Evolutionary conservation across 2,329 filamentous ascomycete genomes (phyloP), one percentile per base, ranked within the genome.

Genomic region (Arthroderma uncinatum): DNA sequence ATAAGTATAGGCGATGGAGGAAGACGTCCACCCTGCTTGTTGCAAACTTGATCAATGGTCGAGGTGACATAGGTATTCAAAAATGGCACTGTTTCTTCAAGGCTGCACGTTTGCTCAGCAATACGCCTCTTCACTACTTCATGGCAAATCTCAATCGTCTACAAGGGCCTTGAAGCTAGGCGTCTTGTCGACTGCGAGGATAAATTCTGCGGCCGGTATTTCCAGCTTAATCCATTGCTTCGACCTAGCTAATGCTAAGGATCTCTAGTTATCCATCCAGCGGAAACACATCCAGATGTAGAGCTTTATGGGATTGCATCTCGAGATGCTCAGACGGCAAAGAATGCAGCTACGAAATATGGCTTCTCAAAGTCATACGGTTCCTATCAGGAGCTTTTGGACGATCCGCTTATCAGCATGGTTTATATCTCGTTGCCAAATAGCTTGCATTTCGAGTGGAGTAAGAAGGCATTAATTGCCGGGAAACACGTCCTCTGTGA

Each of bases 271-370:
- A 62, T 82, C 39, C 64, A 63, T 9, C 79, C 80, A 0, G 78
- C 79, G 14, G 74, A 71, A 60, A 74, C 71, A 2, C 80, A 83
- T 63, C 72, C 79, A 0, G 77, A 80, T 42, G 76, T 82, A 5
- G 68, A 81, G 9, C 61, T 83, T 10, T 71, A 77, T 23, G 77
- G 73, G 4, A 74, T 83, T 7, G 79, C 80, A 1, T 78, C 79
- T 1, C 73, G 79, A 1, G 74, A 80, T 64, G 64, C 63, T 21
- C 64, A 65, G 4, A 76, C 69, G 55, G 81, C 80, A 0, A 65
- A 73, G 53, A 70, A 68, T 0, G 80, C 71, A 63, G 78, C 78
- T 1, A 74, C 74, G 60, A 77, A 76, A 55, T 71, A 82, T 64
- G 69, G 70, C 4, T 79, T 83, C 54, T 75, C 75, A 0, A 76